Evolutionary conservation across 2,329 filamentous ascomycete genomes (phyloP).

Genomic region (Fusarium torreyae): DNA sequence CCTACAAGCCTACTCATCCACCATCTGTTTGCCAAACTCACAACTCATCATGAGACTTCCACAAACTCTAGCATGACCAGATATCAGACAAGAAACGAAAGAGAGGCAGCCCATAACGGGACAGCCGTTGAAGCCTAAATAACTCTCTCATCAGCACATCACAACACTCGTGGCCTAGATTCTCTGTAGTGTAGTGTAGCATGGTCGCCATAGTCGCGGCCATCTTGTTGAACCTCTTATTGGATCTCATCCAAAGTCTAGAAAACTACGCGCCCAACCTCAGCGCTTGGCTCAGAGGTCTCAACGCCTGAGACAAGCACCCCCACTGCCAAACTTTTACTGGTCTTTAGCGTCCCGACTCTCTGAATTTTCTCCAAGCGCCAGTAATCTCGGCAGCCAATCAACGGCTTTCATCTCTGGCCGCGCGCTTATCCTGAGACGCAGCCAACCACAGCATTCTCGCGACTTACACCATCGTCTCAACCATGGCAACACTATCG

Average conservation of each 20-base stretch:
- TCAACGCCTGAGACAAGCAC: constrained; percentile 20
- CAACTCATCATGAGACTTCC: background rate
- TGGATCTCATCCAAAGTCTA: constrained; percentile 8
- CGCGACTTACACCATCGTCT: constrained; percentile 19
- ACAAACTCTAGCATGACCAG: background rate
- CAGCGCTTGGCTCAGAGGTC: constrained; percentile 21
- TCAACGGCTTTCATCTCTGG: constrained; percentile 23
- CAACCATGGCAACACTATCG: constrained; percentile 24
- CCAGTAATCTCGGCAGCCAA: constrained; percentile 28
- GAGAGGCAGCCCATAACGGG: constrained; percentile 35
- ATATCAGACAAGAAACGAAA: constrained; percentile 4
- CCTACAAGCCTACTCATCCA: background rate
- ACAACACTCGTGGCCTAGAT: background rate
- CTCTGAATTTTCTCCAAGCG: too few relatives aligned
- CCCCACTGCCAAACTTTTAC: constrained; percentile 6
- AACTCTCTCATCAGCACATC: background rate
- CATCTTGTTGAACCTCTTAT: constrained; percentile 2
- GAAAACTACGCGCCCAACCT: constrained; percentile 26
- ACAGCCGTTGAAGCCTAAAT: constrained; percentile 20
- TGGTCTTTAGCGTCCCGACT: constrained; percentile 22
- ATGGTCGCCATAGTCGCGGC: background rate
- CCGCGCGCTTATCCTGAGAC: constrained; percentile 50
- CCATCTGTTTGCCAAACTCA: background rate
- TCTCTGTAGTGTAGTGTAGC: too few relatives aligned
- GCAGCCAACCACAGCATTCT: constrained; percentile 39